Conservation (phyloP, 495 filamentous ascomycete genomes). For the Neurospora discreta region DNA sequence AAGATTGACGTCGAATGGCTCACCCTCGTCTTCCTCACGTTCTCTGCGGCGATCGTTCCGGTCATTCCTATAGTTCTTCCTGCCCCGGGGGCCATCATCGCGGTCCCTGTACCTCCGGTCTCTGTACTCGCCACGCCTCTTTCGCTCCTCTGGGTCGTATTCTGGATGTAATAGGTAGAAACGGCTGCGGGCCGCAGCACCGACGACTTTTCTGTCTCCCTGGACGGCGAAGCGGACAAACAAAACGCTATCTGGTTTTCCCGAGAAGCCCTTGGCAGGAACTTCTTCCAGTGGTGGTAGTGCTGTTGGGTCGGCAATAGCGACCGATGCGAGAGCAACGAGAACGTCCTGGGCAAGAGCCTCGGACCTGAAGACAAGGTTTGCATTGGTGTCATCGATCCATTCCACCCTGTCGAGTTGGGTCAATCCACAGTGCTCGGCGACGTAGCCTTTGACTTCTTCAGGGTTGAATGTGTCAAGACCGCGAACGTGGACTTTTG, state of each 20-base stretch:
- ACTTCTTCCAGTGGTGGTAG: slow-evolving; percentile 39
- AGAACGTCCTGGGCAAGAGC: slow-evolving; percentile 58
- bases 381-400: slow-evolving; percentile 91
- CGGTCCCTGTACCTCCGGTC: slow-evolving; percentile 41
- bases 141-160: slow-evolving; percentile 68
- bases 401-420: slow-evolving; percentile 62
- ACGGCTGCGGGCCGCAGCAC: slow-evolving; percentile 68
- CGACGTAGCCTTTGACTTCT: slow-evolving; percentile 60
- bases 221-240: slow-evolving; percentile 61
- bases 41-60: slow-evolving; percentile 48
- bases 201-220: slow-evolving; percentile 66
- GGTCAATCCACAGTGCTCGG: slow-evolving; percentile 47
- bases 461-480: slow-evolving; percentile 70
- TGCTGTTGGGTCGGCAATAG: slow-evolving; percentile 34
- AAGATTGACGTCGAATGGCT: slow-evolving; percentile 57
- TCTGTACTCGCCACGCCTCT: slow-evolving; percentile 32
- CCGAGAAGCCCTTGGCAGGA: slow-evolving; percentile 49
- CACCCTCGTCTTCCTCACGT: slow-evolving; percentile 34
- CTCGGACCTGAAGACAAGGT: slow-evolving; percentile 66
- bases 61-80: slow-evolving; percentile 33
- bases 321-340: slow-evolving; percentile 41
- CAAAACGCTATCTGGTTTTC: slow-evolving; percentile 58
- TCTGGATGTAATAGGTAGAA: slow-evolving; percentile 89
- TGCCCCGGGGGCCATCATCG: slow-evolving; percentile 35
- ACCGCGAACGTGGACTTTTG: slow-evolving; percentile 74